These are phyloP conservation scores for Gentiana dahurica DNA, from an alignment of 257 asterid genomes.

Conservation along the genomic window DNA sequence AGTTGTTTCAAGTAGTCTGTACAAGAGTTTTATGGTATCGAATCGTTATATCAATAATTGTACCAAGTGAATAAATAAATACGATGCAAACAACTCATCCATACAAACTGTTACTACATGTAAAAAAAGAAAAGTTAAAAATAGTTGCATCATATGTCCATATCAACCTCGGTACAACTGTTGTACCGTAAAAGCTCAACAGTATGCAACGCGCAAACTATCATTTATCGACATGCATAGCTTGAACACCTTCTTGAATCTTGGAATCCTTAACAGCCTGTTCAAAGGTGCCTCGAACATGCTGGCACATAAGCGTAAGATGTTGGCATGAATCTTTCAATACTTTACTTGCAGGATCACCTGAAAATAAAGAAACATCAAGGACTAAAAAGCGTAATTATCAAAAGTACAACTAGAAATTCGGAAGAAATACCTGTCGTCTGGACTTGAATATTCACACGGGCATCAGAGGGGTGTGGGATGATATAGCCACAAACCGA, in stretches of 20 bases:
- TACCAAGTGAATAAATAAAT: too few relatives aligned
- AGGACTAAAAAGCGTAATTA: too few relatives aligned
- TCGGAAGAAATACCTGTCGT: slow-evolving; percentile 61
- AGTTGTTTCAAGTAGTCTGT: too few relatives aligned
- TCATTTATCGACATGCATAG: slow-evolving; percentile 21
- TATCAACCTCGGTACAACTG: too few relatives aligned
- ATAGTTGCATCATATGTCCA: too few relatives aligned
- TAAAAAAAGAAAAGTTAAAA: too few relatives aligned
- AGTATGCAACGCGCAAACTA: background rate
- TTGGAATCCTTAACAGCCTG: slow-evolving; percentile 52
- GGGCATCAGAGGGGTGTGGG: slow-evolving; percentile 92
- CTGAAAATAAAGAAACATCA: slow-evolving; percentile 23
- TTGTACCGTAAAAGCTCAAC: too few relatives aligned
- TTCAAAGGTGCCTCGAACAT: slow-evolving; percentile 56
- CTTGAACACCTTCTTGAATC: slow-evolving; percentile 5
- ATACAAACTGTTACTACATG: too few relatives aligned
- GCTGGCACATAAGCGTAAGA: slow-evolving; percentile 61
- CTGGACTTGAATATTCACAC: slow-evolving; percentile 86
- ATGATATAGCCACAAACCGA: slow-evolving; percentile 86
- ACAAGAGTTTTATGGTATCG: too few relatives aligned
- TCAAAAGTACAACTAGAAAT: too few relatives aligned
- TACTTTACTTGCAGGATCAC: slow-evolving; percentile 78
- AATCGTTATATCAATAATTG: too few relatives aligned
- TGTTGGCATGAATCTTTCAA: slow-evolving; percentile 79
- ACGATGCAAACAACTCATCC: too few relatives aligned